phyloP scores from a whole-genome alignment of 768 basidiomycete genomes.

The Mycena vitilis region DNA sequence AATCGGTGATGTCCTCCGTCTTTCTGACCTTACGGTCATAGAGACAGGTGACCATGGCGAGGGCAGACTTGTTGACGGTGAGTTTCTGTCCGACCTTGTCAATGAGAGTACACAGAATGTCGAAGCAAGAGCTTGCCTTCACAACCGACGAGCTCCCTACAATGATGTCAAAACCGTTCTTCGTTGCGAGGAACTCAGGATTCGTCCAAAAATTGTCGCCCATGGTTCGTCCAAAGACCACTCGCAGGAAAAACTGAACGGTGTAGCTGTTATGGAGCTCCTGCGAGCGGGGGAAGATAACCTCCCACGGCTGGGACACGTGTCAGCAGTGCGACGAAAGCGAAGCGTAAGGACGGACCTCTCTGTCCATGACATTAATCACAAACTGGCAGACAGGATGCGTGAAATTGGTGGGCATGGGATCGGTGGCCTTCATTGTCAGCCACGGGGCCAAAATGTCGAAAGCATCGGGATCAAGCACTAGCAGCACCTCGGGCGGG shows the following conservation, averaged over 20 bases:
- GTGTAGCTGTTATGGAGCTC: slow-evolving; percentile 2
- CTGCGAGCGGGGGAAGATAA: not conserved
- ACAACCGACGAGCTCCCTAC: not conserved
- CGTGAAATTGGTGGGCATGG: not conserved
- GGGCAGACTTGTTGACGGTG: not conserved
- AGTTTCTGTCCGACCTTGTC: not conserved
- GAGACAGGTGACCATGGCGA: not conserved
- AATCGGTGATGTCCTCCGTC: not conserved
- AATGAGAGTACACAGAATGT: not conserved
- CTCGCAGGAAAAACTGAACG: not conserved
- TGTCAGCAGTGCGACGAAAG: no score
- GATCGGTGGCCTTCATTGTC: not conserved
- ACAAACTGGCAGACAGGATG: slow-evolving; percentile 11
- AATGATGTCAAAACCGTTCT: not conserved
- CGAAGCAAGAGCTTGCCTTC: not conserved
- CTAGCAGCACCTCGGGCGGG: not conserved
- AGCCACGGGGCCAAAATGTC: slow-evolving; percentile 7
- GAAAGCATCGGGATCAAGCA: slow-evolving; percentile 19
- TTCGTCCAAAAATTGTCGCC: not conserved
- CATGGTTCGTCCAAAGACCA: slow-evolving; percentile 5
- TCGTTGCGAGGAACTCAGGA: not conserved
- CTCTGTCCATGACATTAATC: not conserved
- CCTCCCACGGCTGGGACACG: not conserved
- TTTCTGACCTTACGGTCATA: not conserved
- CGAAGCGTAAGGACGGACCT: not conserved